Conservation (phyloP, 2,329 filamentous ascomycete genomes). For the Aspergillus sp. region DNA sequence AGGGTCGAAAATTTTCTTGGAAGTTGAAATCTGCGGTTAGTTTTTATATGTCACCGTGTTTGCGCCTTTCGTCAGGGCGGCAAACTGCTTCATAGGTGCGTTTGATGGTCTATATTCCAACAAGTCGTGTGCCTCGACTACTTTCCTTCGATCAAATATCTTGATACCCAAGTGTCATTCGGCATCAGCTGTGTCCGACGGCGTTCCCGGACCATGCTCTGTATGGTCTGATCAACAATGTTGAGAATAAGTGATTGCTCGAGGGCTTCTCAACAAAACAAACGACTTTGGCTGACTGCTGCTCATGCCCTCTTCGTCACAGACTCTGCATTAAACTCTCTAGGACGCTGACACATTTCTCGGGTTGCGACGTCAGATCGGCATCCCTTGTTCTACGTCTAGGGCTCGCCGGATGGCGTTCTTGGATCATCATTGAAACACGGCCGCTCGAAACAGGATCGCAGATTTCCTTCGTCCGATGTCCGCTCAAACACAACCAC, state of each 20-base stretch:
- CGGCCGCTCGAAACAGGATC: not conserved
- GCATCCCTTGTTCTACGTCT: not conserved
- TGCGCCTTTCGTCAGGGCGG: not conserved
- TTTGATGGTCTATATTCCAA: not conserved
- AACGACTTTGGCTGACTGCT: not conserved
- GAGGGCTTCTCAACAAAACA: not conserved
- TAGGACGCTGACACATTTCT: not conserved
- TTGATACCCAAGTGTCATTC: not conserved
- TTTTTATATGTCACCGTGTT: slow-evolving; percentile 6
- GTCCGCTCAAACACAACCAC: not conserved
- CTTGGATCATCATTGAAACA: not conserved
- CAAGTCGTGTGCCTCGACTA: not conserved
- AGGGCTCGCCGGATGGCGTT: not conserved
- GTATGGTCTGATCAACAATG: not conserved
- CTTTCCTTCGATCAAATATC: not conserved
- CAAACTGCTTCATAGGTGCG: slow-evolving; percentile 4
- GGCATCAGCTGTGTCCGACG: not conserved
- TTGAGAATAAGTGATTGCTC: not conserved
- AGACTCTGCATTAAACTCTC: not conserved
- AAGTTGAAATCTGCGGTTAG: not conserved
- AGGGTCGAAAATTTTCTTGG: not conserved
- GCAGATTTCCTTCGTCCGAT: not conserved
- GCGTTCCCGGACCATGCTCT: not conserved
- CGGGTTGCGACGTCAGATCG: not conserved
- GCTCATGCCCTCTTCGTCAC: not conserved